These are phyloP conservation scores for Xylariaceae sp. DNA, from an alignment of 2,329 filamentous ascomycete genomes.

Conservation along the genomic window DNA sequence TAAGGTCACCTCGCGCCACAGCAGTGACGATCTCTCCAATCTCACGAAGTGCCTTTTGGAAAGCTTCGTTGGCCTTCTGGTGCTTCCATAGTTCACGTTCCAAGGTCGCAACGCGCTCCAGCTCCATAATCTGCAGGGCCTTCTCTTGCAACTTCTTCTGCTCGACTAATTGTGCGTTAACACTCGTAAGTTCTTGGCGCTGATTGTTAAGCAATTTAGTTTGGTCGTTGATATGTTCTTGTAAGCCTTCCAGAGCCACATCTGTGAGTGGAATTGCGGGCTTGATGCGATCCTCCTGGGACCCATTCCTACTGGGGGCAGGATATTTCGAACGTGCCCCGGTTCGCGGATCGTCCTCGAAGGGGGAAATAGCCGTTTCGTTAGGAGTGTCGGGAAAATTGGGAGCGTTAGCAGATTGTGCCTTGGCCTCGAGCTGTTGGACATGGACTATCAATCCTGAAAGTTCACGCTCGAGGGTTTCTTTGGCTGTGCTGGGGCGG, in stretches of 20 bases:
- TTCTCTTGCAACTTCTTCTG: constrained; percentile 82
- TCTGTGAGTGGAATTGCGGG: constrained; percentile 59
- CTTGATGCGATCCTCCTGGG: constrained; percentile 36
- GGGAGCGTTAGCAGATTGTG: constrained; percentile 55
- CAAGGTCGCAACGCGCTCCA: constrained; percentile 80
- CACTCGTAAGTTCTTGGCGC: constrained; percentile 77
- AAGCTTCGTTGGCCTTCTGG: constrained; percentile 96
- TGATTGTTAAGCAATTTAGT: constrained; percentile 87
- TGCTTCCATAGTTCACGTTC: constrained; percentile 95
- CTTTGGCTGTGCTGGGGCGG: constrained; percentile 69
- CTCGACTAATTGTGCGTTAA: constrained; percentile 79
- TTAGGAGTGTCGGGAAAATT: constrained; percentile 76
- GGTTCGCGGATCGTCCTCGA: constrained; percentile 48
- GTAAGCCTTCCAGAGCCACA: constrained; percentile 78
- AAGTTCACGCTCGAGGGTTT: constrained; percentile 76
- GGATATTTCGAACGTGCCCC: constrained; percentile 43
- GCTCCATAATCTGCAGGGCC: constrained; percentile 77
- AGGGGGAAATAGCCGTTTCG: constrained; percentile 64
- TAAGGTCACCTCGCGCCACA: constrained; percentile 90
- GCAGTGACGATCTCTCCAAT: constrained; percentile 97
- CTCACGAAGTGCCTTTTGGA: constrained; percentile 93
- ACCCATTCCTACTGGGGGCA: constrained; percentile 34
- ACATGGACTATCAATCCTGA: constrained; percentile 73
- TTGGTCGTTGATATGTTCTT: constrained; percentile 89
- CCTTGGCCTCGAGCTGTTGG: constrained; percentile 76